These are phyloP conservation scores for Isabelozyma pseudorhagii DNA, from an alignment of 805 yeast species.

Conservation along the genomic window DNA sequence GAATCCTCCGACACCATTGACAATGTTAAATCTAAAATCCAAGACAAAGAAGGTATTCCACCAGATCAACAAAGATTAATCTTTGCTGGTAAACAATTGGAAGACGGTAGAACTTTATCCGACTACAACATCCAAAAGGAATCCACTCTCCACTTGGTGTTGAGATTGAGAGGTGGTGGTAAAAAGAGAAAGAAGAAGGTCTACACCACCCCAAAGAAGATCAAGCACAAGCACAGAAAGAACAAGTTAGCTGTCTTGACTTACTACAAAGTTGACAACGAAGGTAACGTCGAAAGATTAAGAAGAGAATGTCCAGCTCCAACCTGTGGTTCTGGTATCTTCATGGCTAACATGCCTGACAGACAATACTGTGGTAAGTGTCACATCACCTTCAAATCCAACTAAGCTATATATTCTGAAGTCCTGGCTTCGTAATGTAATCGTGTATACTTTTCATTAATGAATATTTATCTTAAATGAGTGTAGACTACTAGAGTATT, in stretches of 20 bases:
- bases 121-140: slow-evolving; percentile 99
- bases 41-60: slow-evolving; percentile 99
- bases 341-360: slow-evolving; percentile 98
- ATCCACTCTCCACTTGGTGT: slow-evolving; percentile 93
- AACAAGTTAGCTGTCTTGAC: slow-evolving; percentile 98
- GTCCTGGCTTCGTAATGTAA: neutral
- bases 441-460: neutral
- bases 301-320: slow-evolving; percentile 96
- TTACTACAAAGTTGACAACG: slow-evolving; percentile 98
- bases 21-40: slow-evolving; percentile 97
- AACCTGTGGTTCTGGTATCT: slow-evolving; percentile 97
- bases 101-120: slow-evolving; percentile 97
- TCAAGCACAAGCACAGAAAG: slow-evolving; percentile 99
- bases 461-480: neutral
- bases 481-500: neutral
- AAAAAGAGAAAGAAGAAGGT: slow-evolving; percentile 99
- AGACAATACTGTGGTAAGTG: slow-evolving; percentile 99
- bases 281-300: slow-evolving; percentile 97
- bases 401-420: slow-evolving; percentile 8
- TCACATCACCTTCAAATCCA: slow-evolving; percentile 82
- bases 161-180: slow-evolving; percentile 96
- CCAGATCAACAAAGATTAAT: slow-evolving; percentile 99
- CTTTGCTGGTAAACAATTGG: slow-evolving; percentile 99
- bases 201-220: slow-evolving; percentile 99
- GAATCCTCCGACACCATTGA: slow-evolving; percentile 98